phyloP scores from a whole-genome alignment of 768 basidiomycete species.

The Mycena belliarum region DNA sequence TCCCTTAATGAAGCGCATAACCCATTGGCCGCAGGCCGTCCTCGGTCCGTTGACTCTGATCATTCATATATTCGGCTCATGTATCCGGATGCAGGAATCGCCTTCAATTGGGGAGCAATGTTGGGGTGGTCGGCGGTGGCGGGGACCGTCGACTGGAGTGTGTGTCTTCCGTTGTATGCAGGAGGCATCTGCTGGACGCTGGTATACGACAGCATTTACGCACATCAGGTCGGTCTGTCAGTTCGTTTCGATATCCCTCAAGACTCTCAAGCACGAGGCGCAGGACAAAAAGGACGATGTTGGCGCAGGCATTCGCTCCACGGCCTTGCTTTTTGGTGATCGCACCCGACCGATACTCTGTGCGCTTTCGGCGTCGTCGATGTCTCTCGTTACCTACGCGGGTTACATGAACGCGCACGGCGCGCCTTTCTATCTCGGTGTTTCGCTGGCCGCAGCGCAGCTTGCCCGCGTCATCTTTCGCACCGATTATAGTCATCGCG shows the following conservation, averaged over 20 bases:
- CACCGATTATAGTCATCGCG: conserved; percentile 74
- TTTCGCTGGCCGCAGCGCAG: conserved; percentile 72
- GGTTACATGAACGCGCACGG: conserved; percentile 81
- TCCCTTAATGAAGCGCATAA: conserved; percentile 96
- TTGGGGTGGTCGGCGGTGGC: conserved; percentile 96
- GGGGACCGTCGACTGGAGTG: conserved; percentile 75
- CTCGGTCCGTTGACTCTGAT: conserved; percentile 72
- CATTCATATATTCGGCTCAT: not conserved
- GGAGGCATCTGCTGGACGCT: conserved; percentile 93
- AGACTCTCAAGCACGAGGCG: not conserved
- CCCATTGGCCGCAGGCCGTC: conserved; percentile 95
- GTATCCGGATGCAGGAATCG: conserved; percentile 58
- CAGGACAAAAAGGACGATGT: conserved; percentile 94
- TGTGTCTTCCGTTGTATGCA: conserved; percentile 86
- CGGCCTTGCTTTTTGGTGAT: conserved; percentile 86
- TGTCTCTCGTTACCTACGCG: conserved; percentile 75
- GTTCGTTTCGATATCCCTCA: not conserved
- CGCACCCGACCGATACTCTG: conserved; percentile 74
- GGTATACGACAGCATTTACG: conserved; percentile 97
- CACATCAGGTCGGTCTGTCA: conserved; percentile 75
- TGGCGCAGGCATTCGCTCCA: conserved; percentile 86
- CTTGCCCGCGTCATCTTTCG: conserved; percentile 72
- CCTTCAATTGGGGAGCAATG: conserved; percentile 97
- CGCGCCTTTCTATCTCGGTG: conserved; percentile 76
- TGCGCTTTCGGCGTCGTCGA: conserved; percentile 68